phyloP scores from a whole-genome alignment of 345 rosid genomes.

The Orychophragmus violaceus region DNA sequence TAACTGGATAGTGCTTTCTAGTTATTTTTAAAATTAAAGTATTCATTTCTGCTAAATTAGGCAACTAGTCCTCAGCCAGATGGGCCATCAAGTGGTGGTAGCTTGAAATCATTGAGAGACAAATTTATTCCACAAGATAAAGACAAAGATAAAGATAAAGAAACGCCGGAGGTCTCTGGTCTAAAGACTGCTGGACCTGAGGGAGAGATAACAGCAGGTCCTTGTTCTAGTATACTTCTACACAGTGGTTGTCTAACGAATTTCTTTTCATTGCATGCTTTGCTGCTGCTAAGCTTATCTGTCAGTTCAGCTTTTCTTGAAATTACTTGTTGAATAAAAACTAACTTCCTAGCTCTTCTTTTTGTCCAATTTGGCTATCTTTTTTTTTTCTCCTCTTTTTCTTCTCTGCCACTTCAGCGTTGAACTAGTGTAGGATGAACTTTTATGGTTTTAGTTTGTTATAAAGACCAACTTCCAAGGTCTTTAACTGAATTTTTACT shows the following conservation, averaged over 20 bases:
- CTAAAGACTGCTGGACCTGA: conserved; percentile 84
- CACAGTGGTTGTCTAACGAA: conserved; percentile 31
- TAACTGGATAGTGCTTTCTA: neutral
- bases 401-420: neutral
- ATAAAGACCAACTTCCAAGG: neutral
- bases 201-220: conserved; percentile 98
- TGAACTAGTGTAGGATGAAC: neutral
- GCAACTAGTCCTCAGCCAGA: conserved; percentile 86
- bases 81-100: conserved; percentile 61
- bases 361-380: neutral
- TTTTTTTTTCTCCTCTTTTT: neutral
- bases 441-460: neutral
- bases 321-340: neutral
- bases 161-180: conserved; percentile 64
- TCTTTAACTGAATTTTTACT: neutral
- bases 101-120: conserved; percentile 77
- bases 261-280: neutral
- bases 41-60: conserved; percentile 33
- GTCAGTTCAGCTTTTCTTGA: conserved; percentile 5
- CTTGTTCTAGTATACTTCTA: conserved; percentile 13
- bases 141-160: conserved; percentile 57
- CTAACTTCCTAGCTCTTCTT: conserved; percentile 1
- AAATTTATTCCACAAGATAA: conserved; percentile 55
- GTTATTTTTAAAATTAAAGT: neutral
- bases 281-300: neutral